These are phyloP conservation scores for Pseudonitzschia multistriata DNA, from an alignment of 108 stramenopile species.

Conservation along the genomic window DNA sequence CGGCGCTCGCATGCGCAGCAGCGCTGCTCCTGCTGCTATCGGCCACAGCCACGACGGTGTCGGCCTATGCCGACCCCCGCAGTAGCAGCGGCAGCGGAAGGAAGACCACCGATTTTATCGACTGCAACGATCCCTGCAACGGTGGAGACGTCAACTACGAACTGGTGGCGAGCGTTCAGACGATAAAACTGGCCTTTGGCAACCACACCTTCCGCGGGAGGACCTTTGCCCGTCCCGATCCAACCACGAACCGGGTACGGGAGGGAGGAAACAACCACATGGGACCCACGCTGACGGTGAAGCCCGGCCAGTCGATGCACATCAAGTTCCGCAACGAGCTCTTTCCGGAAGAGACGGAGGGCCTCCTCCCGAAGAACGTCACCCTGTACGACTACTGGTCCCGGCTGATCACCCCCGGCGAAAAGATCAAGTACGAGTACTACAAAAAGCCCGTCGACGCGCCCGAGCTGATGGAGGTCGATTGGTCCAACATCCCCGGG, in stretches of 20 bases:
- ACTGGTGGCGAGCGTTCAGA: conserved; percentile 23
- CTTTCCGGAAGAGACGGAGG: not conserved
- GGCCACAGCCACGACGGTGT: no score
- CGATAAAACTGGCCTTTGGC: conserved; percentile 20
- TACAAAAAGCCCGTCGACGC: conserved; percentile 26
- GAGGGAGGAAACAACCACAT: conserved; percentile 17
- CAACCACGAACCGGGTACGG: not conserved
- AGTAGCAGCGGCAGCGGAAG: not conserved
- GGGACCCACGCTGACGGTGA: conserved; percentile 47
- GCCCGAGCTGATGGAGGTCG: conserved; percentile 37
- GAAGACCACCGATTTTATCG: conserved; percentile 24
- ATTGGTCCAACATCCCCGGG: conserved; percentile 39
- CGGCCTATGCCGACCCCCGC: no score
- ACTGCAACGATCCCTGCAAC: conserved; percentile 39
- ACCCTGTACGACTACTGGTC: conserved; percentile 42
- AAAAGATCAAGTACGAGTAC: conserved; percentile 43
- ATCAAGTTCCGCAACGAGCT: conserved; percentile 47
- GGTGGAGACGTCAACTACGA: conserved; percentile 51
- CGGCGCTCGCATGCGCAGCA: no score
- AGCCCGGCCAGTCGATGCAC: conserved; percentile 44
- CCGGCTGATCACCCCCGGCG: conserved; percentile 38
- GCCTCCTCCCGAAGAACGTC: not conserved
- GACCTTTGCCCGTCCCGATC: conserved; percentile 25
- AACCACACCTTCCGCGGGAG: conserved; percentile 39
- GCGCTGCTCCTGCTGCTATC: no score